phyloP scores from a whole-genome alignment of 2,329 filamentous ascomycete species.

The Cladosporium sp. region DNA sequence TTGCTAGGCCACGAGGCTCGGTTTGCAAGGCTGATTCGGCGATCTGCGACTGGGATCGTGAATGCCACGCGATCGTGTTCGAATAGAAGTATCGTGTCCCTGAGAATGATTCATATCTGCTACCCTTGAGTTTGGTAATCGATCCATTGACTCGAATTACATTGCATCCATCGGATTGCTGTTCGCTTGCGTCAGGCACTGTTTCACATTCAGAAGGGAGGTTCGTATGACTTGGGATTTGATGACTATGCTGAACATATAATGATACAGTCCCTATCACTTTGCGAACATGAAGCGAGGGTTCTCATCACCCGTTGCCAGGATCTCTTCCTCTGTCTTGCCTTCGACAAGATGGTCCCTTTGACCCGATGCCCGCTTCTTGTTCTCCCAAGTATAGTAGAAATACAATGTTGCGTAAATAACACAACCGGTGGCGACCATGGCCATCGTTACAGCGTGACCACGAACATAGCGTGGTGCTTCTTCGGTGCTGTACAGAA shows the following conservation, averaged over 20 bases:
- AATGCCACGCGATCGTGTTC: not conserved
- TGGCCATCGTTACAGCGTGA: conserved; percentile 53
- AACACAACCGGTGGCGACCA: conserved; percentile 39
- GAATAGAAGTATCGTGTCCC: not conserved
- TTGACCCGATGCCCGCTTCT: conserved; percentile 53
- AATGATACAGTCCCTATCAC: not conserved
- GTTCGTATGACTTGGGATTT: not conserved
- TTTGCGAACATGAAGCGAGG: conserved; percentile 9
- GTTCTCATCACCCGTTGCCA: conserved; percentile 63
- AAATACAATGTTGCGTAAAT: conserved; percentile 35
- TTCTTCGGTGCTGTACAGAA: conserved; percentile 52
- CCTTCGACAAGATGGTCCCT: conserved; percentile 67
- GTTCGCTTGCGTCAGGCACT: no score
- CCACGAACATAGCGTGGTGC: conserved; percentile 52
- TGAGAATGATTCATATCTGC: no score
- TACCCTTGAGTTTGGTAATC: no score
- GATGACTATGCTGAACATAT: not conserved
- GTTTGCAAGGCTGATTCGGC: not conserved
- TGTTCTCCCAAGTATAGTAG: conserved; percentile 41
- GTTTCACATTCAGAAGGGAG: no score
- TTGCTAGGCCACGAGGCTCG: not conserved
- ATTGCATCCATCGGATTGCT: no score
- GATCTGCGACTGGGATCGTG: not conserved
- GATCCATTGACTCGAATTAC: no score
- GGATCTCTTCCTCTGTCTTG: conserved; percentile 61